Percentiles rank a stretch among this genome's conserved stretches.
Evolutionary conservation across 2,329 filamentous ascomycete genomes (phyloP).

Genomic region (Pseudocercospora musae): DNA sequence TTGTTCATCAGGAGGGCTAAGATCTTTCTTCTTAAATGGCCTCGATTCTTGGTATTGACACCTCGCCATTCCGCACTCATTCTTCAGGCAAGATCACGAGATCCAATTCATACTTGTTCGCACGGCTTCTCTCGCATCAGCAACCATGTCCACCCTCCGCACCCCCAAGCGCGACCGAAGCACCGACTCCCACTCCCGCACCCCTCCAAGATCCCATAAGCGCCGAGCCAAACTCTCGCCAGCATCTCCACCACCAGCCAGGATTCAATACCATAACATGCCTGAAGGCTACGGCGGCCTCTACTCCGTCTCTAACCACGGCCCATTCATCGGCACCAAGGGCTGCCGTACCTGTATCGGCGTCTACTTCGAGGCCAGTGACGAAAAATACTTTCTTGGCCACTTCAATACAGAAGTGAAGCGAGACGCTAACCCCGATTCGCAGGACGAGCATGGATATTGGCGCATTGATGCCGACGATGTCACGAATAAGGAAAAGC

Average conservation of each 20-base stretch:
- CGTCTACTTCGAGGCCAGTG: not conserved
- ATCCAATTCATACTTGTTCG: no score
- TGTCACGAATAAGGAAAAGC: not conserved
- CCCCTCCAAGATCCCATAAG: not conserved
- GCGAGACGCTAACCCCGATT: not conserved
- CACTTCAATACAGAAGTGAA: not conserved
- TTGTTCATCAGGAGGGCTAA: not conserved
- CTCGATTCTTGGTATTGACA: not conserved
- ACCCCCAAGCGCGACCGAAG: not conserved
- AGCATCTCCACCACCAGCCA: not conserved
- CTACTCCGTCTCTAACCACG: not conserved
- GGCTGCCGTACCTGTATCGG: not conserved
- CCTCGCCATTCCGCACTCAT: not conserved
- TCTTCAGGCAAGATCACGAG: not conserved
- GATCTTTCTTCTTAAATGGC: not conserved
- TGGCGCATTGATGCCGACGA: not conserved
- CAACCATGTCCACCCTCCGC: not conserved
- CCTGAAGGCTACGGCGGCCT: not conserved
- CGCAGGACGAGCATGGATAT: not conserved
- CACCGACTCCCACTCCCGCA: not conserved
- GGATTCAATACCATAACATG: not conserved
- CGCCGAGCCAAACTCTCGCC: not conserved
- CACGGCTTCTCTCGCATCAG: not conserved
- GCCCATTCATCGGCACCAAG: not conserved
- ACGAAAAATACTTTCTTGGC: not conserved